These are phyloP conservation scores for Emydomyces testavorans DNA, from an alignment of 2,329 filamentous ascomycete species.

Conservation along the genomic window DNA sequence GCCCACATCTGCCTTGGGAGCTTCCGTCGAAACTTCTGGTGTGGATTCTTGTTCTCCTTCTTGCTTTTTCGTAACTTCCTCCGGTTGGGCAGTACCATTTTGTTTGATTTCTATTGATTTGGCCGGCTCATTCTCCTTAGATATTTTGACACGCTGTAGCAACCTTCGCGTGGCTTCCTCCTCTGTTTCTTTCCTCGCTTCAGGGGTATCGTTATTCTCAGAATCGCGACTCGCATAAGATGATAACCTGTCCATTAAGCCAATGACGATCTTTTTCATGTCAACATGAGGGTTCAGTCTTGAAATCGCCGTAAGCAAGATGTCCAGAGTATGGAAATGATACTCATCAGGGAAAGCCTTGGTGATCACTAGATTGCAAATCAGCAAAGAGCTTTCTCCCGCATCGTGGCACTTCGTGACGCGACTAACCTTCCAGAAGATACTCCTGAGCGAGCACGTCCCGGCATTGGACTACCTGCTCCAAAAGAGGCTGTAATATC, in stretches of 20 bases:
- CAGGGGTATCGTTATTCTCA: constrained; percentile 55
- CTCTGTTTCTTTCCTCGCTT: constrained; percentile 65
- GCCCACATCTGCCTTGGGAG: constrained; percentile 19
- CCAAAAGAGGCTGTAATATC: constrained; percentile 77
- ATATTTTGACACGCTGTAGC: constrained; percentile 62
- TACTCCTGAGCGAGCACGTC: constrained; percentile 97
- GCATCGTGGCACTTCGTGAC: too few relatives aligned
- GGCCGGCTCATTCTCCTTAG: constrained; percentile 21
- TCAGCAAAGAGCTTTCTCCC: constrained; percentile 17
- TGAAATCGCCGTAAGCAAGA: constrained; percentile 86
- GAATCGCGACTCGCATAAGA: constrained; percentile 88
- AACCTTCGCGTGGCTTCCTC: constrained; percentile 70
- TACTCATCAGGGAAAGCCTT: constrained; percentile 99
- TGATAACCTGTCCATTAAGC: constrained; percentile 90
- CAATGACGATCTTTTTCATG: constrained; percentile 94
- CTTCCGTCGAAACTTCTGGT: constrained; percentile 18
- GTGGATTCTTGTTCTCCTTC: neutral
- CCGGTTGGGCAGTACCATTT: constrained; percentile 27
- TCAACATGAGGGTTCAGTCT: constrained; percentile 93
- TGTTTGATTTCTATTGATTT: constrained; percentile 20
- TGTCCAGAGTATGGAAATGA: constrained; percentile 90
- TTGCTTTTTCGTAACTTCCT: constrained; percentile 24
- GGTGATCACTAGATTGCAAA: constrained; percentile 59
- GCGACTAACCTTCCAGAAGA: constrained; percentile 60
- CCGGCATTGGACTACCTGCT: constrained; percentile 95